Evolutionary conservation across 805 yeast species (phyloP).

Genomic region (Komagataella populi): DNA sequence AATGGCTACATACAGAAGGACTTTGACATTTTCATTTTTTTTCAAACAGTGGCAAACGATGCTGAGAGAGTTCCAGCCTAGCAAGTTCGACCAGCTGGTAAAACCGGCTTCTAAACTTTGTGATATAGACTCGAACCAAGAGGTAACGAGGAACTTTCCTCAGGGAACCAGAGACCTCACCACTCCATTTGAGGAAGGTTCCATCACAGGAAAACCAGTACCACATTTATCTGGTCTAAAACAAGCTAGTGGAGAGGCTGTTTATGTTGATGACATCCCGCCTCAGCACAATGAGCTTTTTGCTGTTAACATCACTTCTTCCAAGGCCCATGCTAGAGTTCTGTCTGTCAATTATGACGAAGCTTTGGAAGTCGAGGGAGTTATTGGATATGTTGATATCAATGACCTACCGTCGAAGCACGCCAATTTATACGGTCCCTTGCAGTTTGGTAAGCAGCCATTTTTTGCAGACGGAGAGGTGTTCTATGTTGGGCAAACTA

Average conservation of each 20-base stretch:
- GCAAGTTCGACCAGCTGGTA: conserved; percentile 1
- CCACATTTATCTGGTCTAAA: conserved; percentile 31
- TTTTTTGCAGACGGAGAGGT: conserved; percentile 30
- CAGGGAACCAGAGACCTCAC: conserved; percentile 23
- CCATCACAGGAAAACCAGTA: conserved; percentile 23
- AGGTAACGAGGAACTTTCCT: conserved; percentile 24
- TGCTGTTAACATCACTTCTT: conserved; percentile 28
- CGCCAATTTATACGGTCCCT: conserved; percentile 28
- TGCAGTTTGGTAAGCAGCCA: conserved; percentile 25
- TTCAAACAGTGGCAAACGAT: conserved; percentile 26
- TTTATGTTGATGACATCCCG: conserved; percentile 30
- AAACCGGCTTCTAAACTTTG: conserved; percentile 6
- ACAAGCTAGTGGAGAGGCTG: conserved; percentile 34
- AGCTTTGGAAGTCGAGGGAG: conserved; percentile 23
- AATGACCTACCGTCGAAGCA: conserved; percentile 22
- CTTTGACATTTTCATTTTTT: conserved; percentile 30
- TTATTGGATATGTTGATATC: conserved; percentile 27
- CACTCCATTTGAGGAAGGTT: conserved; percentile 20
- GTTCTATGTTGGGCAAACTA: conserved; percentile 26
- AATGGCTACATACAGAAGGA: conserved; percentile 29
- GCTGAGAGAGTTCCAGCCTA: conserved; percentile 5
- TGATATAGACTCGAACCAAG: conserved; percentile 17
- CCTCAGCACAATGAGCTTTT: conserved; percentile 25
- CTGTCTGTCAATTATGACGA: conserved; percentile 22
- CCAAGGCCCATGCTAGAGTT: conserved; percentile 29